Conservation (phyloP, 2,329 filamentous ascomycete species). For the Neofusicoccum sp. region DNA sequence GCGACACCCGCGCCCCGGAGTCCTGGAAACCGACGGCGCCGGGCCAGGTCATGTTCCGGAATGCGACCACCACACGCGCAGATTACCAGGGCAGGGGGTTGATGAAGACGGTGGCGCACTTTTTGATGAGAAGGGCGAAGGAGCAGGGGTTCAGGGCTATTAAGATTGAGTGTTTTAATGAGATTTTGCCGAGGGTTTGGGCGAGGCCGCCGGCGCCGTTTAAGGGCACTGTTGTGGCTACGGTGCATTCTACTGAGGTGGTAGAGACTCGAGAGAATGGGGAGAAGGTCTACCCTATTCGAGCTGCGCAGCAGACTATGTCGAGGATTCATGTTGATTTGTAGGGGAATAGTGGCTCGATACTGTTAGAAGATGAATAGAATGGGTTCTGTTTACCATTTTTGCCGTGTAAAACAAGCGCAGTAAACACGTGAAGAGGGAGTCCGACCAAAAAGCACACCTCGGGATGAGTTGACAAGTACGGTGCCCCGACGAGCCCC, state of each 20-base stretch:
- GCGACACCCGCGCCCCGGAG: constrained; percentile 30
- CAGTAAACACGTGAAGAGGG: too few species aligned
- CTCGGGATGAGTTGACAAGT: too few species aligned
- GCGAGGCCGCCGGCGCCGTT: constrained; percentile 30
- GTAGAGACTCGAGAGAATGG: constrained; percentile 29
- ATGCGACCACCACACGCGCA: constrained; percentile 39
- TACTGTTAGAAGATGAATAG: too few species aligned
- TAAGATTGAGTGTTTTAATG: constrained; percentile 38
- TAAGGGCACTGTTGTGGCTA: constrained; percentile 28
- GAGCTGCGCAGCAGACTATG: constrained; percentile 28
- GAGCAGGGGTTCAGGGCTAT: constrained; percentile 36
- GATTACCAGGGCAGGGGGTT: constrained; percentile 38
- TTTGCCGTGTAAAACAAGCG: too few species aligned
- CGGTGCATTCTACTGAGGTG: constrained; percentile 29
- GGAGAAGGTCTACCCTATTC: constrained; percentile 25
- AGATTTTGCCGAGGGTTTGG: constrained; percentile 36
- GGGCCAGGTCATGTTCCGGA: constrained; percentile 38
- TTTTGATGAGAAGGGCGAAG: constrained; percentile 41
- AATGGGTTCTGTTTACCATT: too few species aligned
- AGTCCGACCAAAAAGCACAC: too few species aligned
- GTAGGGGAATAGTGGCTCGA: too few species aligned
- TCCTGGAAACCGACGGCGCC: constrained; percentile 33
- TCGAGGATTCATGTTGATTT: constrained; percentile 29
- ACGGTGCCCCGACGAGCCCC: too few species aligned
- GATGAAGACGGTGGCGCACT: constrained; percentile 40